A percentile compares a stretch with the other conserved stretches of the same genome.
These are phyloP conservation scores for Plasmodium coatneyi DNA, from an alignment of 169 alveolate genomes.

Conservation along the genomic window DNA sequence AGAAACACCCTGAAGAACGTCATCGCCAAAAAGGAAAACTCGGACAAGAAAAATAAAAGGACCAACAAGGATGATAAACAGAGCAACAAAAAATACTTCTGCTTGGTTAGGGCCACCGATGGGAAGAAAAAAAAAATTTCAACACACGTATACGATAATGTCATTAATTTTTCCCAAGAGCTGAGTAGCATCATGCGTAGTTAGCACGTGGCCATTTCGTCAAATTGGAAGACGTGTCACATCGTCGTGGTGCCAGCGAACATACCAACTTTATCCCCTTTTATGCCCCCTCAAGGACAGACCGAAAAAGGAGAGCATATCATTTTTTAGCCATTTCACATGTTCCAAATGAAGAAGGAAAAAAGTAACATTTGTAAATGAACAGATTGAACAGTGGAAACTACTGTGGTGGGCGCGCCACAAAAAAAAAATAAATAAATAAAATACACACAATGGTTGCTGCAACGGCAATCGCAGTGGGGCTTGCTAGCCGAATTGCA, in stretches of 20 bases:
- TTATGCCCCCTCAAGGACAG: not conserved
- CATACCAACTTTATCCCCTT: not conserved
- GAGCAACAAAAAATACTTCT: constrained; percentile 29
- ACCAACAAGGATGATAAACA: constrained; percentile 12
- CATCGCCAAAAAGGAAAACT: not conserved
- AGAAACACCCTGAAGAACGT: constrained; percentile 17
- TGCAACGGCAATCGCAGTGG: not conserved
- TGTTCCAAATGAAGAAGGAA: not conserved
- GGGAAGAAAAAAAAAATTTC: constrained; percentile 52
- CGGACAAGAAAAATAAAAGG: constrained; percentile 43
- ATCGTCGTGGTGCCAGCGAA: not conserved
- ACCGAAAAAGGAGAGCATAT: not conserved
- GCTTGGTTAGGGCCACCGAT: constrained; percentile 70
- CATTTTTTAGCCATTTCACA: not conserved
- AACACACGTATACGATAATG: constrained; percentile 49
- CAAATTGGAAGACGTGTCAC: not conserved
- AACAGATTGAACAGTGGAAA: not conserved
- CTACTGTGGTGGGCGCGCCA: not conserved
- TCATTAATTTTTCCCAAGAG: constrained; percentile 50
- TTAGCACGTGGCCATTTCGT: not conserved
- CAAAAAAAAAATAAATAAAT: not conserved
- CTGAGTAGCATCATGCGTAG: constrained; percentile 22
- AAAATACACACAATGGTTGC: not conserved
- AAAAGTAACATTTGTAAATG: not conserved
- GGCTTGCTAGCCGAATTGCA: not conserved